Evolutionary conservation across 2,329 filamentous ascomycete species (phyloP).

Genomic region (Didymella lethalis): DNA sequence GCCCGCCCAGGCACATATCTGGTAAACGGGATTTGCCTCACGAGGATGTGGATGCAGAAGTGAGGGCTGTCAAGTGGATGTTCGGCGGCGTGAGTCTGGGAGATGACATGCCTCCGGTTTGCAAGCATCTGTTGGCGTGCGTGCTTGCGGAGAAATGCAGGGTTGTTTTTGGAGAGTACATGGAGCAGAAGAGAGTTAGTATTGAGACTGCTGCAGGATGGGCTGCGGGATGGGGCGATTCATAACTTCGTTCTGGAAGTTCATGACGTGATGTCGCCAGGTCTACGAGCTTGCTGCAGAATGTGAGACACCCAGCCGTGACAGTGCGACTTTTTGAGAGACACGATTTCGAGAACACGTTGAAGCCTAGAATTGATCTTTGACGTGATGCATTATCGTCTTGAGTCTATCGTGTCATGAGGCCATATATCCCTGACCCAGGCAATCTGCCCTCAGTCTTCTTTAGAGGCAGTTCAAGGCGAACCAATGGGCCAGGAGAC

Average conservation of each 20-base stretch:
- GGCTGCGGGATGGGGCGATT: conserved; percentile 53
- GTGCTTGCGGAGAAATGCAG: conserved; percentile 73
- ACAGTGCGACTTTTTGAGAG: conserved; percentile 28
- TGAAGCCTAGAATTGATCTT: not conserved
- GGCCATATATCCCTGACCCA: conserved; percentile 19
- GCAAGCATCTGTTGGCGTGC: conserved; percentile 91
- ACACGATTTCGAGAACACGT: not conserved
- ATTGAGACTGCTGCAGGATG: conserved; percentile 78
- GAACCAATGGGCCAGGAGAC: not conserved
- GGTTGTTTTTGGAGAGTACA: conserved; percentile 63
- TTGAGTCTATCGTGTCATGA: conserved; percentile 40
- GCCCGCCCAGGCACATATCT: not conserved
- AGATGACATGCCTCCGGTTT: conserved; percentile 65
- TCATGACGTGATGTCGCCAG: not conserved
- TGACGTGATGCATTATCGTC: conserved; percentile 28
- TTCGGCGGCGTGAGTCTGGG: conserved; percentile 24
- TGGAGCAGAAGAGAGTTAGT: conserved; percentile 63
- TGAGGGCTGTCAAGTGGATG: conserved; percentile 18
- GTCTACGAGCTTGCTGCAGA: conserved; percentile 12
- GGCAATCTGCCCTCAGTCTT: conserved; percentile 2
- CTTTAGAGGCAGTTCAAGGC: not conserved
- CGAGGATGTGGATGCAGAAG: not conserved
- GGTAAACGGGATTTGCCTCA: not conserved
- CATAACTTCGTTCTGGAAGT: not conserved
- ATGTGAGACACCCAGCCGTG: conserved; percentile 31